Evolutionary conservation across 148 eudicot genomes (phyloP).

Genomic region (Salicornia ramosissima): DNA sequence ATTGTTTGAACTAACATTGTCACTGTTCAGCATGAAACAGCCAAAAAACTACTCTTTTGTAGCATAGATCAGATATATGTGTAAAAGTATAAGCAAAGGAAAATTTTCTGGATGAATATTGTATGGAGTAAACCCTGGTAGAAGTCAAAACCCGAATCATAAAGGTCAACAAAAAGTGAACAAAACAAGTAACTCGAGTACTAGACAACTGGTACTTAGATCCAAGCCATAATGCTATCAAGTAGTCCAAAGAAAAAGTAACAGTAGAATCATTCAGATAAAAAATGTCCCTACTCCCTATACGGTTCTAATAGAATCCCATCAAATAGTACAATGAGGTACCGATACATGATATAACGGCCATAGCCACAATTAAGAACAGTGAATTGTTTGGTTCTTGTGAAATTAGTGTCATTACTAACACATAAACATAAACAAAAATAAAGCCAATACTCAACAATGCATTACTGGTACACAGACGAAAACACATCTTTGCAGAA

Average conservation of each 20-base stretch:
- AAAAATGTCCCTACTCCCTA: too few relatives aligned
- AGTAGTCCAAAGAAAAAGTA: not conserved
- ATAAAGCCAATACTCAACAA: not conserved
- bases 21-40: not conserved
- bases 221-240: not conserved
- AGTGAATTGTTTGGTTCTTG: too few relatives aligned
- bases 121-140: not conserved
- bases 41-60: not conserved
- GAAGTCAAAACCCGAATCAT: not conserved
- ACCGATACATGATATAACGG: not conserved
- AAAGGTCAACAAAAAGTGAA: not conserved
- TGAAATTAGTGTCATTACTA: too few relatives aligned
- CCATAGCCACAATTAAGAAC: not conserved
- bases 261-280: not conserved
- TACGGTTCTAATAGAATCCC: not conserved
- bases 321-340: not conserved
- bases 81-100: not conserved
- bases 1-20: not conserved
- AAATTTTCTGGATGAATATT: not conserved
- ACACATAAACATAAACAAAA: not conserved
- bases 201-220: too few relatives aligned
- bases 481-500: not conserved
- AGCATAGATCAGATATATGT: not conserved
- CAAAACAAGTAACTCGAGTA: not conserved
- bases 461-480: not conserved